Conservation (phyloP, 176 grass and related monocot species). For the Tillandsia fasciculata region DNA sequence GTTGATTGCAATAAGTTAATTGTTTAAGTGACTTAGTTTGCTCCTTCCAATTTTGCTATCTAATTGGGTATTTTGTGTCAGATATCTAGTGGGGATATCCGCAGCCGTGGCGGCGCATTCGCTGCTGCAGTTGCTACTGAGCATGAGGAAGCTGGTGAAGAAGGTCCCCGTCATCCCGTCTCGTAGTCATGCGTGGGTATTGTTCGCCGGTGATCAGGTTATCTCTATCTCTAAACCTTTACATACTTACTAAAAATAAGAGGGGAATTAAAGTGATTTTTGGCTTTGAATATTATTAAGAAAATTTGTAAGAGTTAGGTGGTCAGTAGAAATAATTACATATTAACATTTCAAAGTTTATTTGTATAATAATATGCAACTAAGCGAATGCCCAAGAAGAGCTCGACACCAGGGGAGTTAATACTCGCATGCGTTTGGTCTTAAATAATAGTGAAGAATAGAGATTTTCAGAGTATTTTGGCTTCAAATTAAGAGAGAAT, state of each 20-base stretch:
- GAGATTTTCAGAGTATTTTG: too few species aligned
- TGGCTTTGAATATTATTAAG: too few species aligned
- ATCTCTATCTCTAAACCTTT: background rate
- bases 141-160: slow-evolving; percentile 42
- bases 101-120: slow-evolving; percentile 50
- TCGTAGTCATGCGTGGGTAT: slow-evolving; percentile 48
- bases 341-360: too few species aligned
- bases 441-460: background rate
- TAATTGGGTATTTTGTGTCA: background rate
- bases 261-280: too few species aligned
- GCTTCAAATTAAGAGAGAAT: background rate
- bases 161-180: slow-evolving; percentile 31
- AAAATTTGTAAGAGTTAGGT: too few species aligned
- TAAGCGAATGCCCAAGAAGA: too few species aligned
- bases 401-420: too few species aligned
- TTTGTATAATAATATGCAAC: too few species aligned
- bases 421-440: background rate
- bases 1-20: background rate
- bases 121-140: slow-evolving; percentile 49
- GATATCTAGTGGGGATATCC: slow-evolving; percentile 66
- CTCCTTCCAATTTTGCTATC: background rate
- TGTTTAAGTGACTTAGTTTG: too few species aligned
- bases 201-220: slow-evolving; percentile 80
- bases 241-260: background rate
- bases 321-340: too few species aligned